Conservation (phyloP, 2,329 filamentous ascomycete genomes). For the Aspergillus neoniger region DNA sequence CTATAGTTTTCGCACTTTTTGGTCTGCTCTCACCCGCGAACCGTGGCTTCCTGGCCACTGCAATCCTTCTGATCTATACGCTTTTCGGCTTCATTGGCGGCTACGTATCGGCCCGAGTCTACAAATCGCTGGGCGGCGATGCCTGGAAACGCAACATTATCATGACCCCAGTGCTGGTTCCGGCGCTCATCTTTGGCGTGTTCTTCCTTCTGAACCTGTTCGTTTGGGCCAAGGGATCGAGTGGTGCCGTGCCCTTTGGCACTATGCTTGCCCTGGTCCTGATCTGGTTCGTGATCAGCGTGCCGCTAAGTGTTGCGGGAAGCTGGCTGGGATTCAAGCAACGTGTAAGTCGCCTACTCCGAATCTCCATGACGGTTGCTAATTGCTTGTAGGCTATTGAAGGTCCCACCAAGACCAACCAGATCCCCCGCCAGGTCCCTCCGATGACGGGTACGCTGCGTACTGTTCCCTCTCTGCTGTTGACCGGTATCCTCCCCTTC, state of each 20-base stretch:
- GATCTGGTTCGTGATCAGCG: constrained; percentile 97
- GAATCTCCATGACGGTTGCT: constrained; percentile 2
- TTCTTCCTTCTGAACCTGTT: constrained; percentile 98
- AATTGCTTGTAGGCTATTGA: constrained; percentile 58
- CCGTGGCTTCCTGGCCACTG: constrained; percentile 87
- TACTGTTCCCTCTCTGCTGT: constrained; percentile 83
- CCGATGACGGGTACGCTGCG: constrained; percentile 79
- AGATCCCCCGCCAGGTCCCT: constrained; percentile 96
- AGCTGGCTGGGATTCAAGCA: constrained; percentile 92
- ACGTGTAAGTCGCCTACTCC: constrained; percentile 38
- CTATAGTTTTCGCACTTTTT: constrained; percentile 74
- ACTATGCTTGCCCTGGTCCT: constrained; percentile 92
- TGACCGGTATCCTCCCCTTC: constrained; percentile 91
- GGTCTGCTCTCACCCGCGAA: constrained; percentile 96
- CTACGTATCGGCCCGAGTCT: constrained; percentile 84
- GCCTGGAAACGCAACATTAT: constrained; percentile 93
- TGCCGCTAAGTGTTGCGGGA: constrained; percentile 84
- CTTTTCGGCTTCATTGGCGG: constrained; percentile 90
- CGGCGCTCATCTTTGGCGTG: constrained; percentile 77
- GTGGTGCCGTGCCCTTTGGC: constrained; percentile 90
- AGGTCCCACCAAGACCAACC: constrained; percentile 88
- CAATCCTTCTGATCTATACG: constrained; percentile 91
- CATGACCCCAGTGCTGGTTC: constrained; percentile 81
- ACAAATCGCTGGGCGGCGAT: constrained; percentile 91
- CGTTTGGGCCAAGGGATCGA: constrained; percentile 89